Evolutionary conservation across 306 rosid species (phyloP), one percentile per base, ranked within the genome.

Genomic region (Amphicarpaea edgeworthii): DNA sequence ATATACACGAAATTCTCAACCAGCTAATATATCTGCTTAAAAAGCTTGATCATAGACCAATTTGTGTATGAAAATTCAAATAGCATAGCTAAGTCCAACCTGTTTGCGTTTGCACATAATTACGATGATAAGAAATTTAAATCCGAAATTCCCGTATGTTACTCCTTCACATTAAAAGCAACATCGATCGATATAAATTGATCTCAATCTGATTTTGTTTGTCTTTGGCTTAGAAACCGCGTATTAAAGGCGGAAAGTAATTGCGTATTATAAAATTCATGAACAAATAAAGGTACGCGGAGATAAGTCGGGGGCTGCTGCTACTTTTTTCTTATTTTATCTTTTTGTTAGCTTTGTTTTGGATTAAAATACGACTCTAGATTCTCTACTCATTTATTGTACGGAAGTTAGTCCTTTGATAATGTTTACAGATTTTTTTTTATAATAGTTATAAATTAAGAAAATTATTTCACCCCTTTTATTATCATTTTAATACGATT

Each of bases 111-210:
- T 49, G 32, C 8, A 61, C 50, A 66, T 30, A 30, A 30, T 30
- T 6, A 59, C 14, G 43, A 79, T 40, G 12, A 12, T 12, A 41
- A 41, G 15, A 32, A 11, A 23, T 21, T 57, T 41, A 47, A 51
- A 72, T 79, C 20, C 0, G 12, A 53, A 70, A 50, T 42, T 66
- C 58, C 85, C 70, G 23, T 34, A 24, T 60, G 51, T 55, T 45
- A 67, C 30, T 60, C 34, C 57, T n/a, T n/a, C 19, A 70, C 41
- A 66, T 28, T 38, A 85, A 81, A 81, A 83, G 85, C 34, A 81
- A 17, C 37, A 16, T 65, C 10, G 46, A 54, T 51, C 6, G 28
- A 65, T 32, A 40, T 12, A 50, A 23, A 49, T 62, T 23, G 38
- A 47, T 76, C 51, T 16, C 32, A 61, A 70, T 16, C 67, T 77